Base-by-base conservation (phyloP, 129 eudicot species). In the Centaurea solstitialis region DNA sequence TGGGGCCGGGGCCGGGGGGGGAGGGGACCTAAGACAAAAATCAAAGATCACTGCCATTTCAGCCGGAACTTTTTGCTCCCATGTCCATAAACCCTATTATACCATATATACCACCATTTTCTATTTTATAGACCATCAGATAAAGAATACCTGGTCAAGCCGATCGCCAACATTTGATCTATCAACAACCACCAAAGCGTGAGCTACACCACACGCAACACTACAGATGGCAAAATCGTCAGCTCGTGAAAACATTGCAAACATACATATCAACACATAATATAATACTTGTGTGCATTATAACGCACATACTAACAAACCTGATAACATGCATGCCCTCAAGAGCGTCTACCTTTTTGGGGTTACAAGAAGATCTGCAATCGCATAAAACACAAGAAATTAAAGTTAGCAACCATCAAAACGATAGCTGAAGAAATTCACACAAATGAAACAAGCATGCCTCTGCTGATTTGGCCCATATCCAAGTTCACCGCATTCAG, bases 321-420 rank as follows among this genome's bases (percentile, higher is more conserved):
- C 91, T 89, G 85, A 89, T 79, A 69, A 89, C 97, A 87, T 89
- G 97, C 97, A 91, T 91, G 61, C 97, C 97, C 81, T 91, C 93
- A 6, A 91, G 86, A 70, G 82, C 81, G 40, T 89, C 93, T n/a
- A 91, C 97, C 30, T 91, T 91, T 68, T 91, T 89, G 2, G 93
- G 91, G 39, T 74, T 66, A 20, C 93, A 87, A 71, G 91, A 89
- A 75, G 97, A 89, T 68, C 97, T 91, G 81, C 10, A 72, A 75
- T 43, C 81, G 50, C 68, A 72, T 61, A 71, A 69, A 40, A 21
- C 13, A 69, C 64, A 53, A 18, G 64, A 40, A n/a, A n/a, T n/a
- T n/a, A n/a, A 33, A 37, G 38, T 6, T 5, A 68, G 39, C 8
- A 64, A 47, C 24, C 17, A 50, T 9, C n/a, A 0, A 0, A 41